Evolutionary conservation across 106 monocot species (phyloP).

Genomic region (Allium cepa): DNA sequence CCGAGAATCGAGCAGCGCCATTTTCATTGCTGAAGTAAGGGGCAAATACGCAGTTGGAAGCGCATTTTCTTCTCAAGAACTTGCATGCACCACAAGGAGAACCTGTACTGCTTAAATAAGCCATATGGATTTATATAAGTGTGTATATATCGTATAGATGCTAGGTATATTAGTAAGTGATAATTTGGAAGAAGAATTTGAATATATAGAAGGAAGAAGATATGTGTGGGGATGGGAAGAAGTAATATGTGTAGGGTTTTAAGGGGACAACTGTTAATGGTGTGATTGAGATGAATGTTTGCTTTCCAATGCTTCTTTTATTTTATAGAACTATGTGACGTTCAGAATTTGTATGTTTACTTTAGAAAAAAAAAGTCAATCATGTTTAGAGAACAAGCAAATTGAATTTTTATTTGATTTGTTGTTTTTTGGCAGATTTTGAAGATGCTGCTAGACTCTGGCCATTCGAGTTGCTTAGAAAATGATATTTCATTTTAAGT

Average conservation of each 20-base stretch:
- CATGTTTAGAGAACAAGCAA: too few relatives aligned
- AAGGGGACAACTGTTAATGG: slow-evolving; percentile 4
- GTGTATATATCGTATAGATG: too few relatives aligned
- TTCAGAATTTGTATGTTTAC: too few relatives aligned
- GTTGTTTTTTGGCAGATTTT: too few relatives aligned
- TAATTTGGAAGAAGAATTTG: not conserved
- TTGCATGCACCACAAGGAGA: slow-evolving; percentile 87
- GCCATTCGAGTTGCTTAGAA: too few relatives aligned
- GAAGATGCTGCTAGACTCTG: too few relatives aligned
- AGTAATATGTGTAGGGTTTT: not conserved
- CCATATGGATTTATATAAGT: not conserved
- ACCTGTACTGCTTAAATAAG: slow-evolving; percentile 9
- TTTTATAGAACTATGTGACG: too few relatives aligned
- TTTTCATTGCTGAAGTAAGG: slow-evolving; percentile 82
- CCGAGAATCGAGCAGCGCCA: slow-evolving; percentile 67
- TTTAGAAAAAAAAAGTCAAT: too few relatives aligned
- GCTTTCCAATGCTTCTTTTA: not conserved
- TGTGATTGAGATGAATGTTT: not conserved
- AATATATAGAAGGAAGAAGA: not conserved
- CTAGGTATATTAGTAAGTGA: not conserved
- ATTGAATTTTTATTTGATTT: too few relatives aligned
- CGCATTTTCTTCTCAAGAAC: slow-evolving; percentile 76
- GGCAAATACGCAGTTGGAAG: slow-evolving; percentile 57
- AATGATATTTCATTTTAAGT: too few relatives aligned
- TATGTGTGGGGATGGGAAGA: not conserved